phyloP scores from a whole-genome alignment of 768 basidiomycete genomes.

The Lactarius akahatsu region DNA sequence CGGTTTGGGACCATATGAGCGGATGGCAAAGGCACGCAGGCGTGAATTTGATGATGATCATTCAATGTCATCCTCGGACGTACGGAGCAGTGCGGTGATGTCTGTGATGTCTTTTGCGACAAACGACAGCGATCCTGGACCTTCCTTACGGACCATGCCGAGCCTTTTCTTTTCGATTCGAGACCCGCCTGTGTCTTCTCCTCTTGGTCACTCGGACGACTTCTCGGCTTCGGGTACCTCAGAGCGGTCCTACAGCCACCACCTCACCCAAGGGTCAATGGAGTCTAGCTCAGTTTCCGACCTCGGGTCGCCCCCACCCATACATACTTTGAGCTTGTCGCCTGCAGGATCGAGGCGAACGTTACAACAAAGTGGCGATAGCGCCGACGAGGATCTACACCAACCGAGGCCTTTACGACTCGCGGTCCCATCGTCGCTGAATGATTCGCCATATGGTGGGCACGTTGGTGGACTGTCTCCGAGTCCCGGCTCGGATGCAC shows the following conservation, averaged over 20 bases:
- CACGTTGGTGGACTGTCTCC: constrained; percentile 56
- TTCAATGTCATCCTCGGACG: constrained; percentile 86
- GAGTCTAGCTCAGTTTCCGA: constrained; percentile 60
- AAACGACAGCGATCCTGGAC: constrained; percentile 85
- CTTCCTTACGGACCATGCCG: constrained; percentile 60
- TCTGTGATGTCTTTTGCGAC: constrained; percentile 81
- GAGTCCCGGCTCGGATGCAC: constrained; percentile 52
- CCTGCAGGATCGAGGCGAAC: constrained; percentile 47
- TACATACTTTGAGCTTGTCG: constrained; percentile 71
- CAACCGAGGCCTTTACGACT: constrained; percentile 32
- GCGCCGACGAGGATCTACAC: constrained; percentile 24
- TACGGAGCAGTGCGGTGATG: constrained; percentile 71
- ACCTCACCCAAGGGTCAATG: constrained; percentile 67
- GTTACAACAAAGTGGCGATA: constrained; percentile 29
- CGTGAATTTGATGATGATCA: constrained; percentile 88
- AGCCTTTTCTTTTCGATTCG: constrained; percentile 66
- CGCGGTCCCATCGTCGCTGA: constrained; percentile 29
- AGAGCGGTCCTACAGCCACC: constrained; percentile 74
- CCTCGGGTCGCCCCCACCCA: constrained; percentile 71
- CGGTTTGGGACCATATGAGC: constrained; percentile 51
- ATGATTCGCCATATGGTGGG: constrained; percentile 39
- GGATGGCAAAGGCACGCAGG: constrained; percentile 72
- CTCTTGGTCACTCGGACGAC: constrained; percentile 68
- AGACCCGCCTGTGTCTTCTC: constrained; percentile 73
- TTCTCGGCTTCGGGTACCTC: constrained; percentile 75